phyloP scores from a whole-genome alignment of 768 basidiomycete species.

The Serendipita sp. region DNA sequence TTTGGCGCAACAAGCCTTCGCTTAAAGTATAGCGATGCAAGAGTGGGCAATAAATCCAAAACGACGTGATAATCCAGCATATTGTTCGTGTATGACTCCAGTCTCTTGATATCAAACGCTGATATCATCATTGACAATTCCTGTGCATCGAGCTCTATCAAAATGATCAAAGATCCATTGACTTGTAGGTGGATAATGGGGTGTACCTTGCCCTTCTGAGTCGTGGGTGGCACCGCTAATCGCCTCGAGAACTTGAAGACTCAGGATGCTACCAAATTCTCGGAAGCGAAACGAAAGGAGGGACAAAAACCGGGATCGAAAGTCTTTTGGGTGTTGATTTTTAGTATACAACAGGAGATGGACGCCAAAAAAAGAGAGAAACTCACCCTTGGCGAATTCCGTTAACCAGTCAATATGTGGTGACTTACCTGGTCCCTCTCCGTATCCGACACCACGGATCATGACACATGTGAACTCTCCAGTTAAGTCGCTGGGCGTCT shows the following conservation, averaged over 20 bases:
- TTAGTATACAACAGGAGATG: neutral
- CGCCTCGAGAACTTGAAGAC: constrained; percentile 78
- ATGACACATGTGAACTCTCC: constrained; percentile 96
- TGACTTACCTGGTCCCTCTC: constrained; percentile 22
- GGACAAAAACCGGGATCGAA: constrained; percentile 76
- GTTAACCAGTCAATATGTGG: constrained; percentile 64
- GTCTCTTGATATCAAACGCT: constrained; percentile 89
- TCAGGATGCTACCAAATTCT: constrained; percentile 78
- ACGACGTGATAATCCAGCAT: constrained; percentile 95
- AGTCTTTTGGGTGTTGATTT: constrained; percentile 48
- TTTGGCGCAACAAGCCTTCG: constrained; percentile 31
- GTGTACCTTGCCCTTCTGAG: constrained; percentile 21
- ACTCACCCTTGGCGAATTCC: constrained; percentile 74
- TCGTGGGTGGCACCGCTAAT: constrained; percentile 31
- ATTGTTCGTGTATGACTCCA: constrained; percentile 91
- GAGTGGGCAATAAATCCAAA: constrained; percentile 72
- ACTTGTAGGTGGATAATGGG: neutral
- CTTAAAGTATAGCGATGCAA: constrained; percentile 78
- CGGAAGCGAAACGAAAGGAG: constrained; percentile 89
- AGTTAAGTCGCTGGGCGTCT: constrained; percentile 87
- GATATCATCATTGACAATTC: constrained; percentile 55
- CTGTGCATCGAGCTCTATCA: constrained; percentile 27
- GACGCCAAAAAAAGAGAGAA: neutral
- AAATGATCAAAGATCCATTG: constrained; percentile 20
- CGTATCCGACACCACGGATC: constrained; percentile 71